Conservation (phyloP, 768 basidiomycete species). For the Strobilomyces echinocephalus region DNA sequence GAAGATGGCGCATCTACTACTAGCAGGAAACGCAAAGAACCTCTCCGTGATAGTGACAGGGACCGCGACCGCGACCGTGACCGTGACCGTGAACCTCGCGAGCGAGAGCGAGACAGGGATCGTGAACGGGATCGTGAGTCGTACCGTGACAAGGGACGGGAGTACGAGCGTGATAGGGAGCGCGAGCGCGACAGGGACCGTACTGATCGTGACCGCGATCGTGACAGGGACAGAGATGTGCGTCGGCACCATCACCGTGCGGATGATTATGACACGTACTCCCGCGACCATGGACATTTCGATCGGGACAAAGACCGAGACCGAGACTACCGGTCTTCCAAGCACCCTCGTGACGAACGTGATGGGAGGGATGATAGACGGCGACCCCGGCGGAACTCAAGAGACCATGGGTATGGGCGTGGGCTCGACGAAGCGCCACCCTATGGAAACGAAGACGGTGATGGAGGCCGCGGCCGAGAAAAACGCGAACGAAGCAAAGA, state of each 20-base stretch:
- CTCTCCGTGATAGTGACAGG: constrained; percentile 44
- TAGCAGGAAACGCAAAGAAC: constrained; percentile 78
- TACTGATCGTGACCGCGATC: constrained; percentile 39
- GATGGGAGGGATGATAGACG: constrained; percentile 50
- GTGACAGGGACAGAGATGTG: constrained; percentile 40
- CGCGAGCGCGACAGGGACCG: constrained; percentile 42
- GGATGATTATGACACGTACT: constrained; percentile 32
- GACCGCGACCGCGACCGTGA: constrained; percentile 42
- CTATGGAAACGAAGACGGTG: constrained; percentile 39
- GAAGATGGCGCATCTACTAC: constrained; percentile 81
- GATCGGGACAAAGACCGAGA: constrained; percentile 37
- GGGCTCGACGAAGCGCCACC: constrained; percentile 49
- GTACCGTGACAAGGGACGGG: constrained; percentile 29
- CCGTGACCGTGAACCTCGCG: constrained; percentile 23
- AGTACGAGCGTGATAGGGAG: constrained; percentile 39
- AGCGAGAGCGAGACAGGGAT: constrained; percentile 25
- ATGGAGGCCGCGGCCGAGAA: constrained; percentile 25
- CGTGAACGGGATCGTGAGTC: constrained; percentile 25
- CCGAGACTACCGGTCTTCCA: constrained; percentile 40
- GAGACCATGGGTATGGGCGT: constrained; percentile 37
- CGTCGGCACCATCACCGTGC: constrained; percentile 31
- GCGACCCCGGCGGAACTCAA: constrained; percentile 38
- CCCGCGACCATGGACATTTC: constrained; percentile 32
- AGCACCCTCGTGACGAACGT: constrained; percentile 51
- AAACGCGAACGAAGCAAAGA: constrained; percentile 48